Evolutionary conservation across 2,329 filamentous ascomycete species (phyloP).

Genomic region (Mycosphaerelloides madeirae): DNA sequence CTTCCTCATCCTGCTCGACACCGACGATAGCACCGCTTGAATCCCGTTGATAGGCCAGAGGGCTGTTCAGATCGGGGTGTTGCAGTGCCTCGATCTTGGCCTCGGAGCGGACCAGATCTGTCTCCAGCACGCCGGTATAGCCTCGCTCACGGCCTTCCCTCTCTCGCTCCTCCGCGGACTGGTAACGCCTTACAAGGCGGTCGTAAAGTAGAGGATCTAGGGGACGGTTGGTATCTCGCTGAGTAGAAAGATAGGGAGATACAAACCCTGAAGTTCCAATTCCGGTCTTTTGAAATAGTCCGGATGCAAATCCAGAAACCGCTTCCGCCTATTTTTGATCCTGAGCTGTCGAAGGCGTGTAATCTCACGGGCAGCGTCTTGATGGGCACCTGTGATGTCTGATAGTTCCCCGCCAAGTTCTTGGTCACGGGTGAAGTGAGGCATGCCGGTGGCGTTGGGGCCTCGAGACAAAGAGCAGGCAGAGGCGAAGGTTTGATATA

Average conservation of each 20-base stretch:
- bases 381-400: background rate
- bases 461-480: too few species aligned
- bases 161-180: slow-evolving; percentile 67
- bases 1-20: slow-evolving; percentile 51
- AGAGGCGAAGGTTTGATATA: too few species aligned
- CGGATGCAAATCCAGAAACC: slow-evolving; percentile 68
- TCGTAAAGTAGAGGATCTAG: slow-evolving; percentile 80
- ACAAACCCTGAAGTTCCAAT: slow-evolving; percentile 57
- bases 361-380: background rate
- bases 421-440: background rate
- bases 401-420: background rate
- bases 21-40: slow-evolving; percentile 53
- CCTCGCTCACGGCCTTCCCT: slow-evolving; percentile 68
- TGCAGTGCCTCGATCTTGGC: slow-evolving; percentile 63
- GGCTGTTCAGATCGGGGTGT: slow-evolving; percentile 49
- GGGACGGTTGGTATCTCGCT: slow-evolving; percentile 1
- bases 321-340: slow-evolving; percentile 68
- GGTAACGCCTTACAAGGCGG: slow-evolving; percentile 70
- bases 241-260: background rate
- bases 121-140: slow-evolving; percentile 72
- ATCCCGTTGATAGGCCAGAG: slow-evolving; percentile 48
- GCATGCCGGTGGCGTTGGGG: background rate
- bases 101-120: slow-evolving; percentile 71
- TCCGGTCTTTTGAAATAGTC: slow-evolving; percentile 61
- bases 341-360: slow-evolving; percentile 6